Percentiles rank a stretch among this genome's conserved stretches.
phyloP scores from a whole-genome alignment of 2,329 filamentous ascomycete species.

The Xylogone sp. region DNA sequence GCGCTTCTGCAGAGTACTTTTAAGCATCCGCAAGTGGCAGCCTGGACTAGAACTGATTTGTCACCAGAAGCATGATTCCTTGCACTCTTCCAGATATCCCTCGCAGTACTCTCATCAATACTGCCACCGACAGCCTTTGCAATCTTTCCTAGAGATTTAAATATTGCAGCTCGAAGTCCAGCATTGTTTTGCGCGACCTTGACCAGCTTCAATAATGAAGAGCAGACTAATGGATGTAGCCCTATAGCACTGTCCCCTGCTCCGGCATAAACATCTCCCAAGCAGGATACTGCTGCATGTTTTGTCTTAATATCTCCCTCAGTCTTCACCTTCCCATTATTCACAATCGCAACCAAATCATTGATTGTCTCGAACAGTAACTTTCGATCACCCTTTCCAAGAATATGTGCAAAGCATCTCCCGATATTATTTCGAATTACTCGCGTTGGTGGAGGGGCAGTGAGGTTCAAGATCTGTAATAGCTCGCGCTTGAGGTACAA shows the following conservation, averaged over 20 bases:
- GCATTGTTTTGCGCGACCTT: slow-evolving; percentile 78
- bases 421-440: slow-evolving; percentile 89
- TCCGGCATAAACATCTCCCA: slow-evolving; percentile 87
- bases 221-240: slow-evolving; percentile 71
- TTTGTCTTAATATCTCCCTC: slow-evolving; percentile 77
- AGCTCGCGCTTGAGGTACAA: slow-evolving; percentile 90
- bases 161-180: slow-evolving; percentile 75
- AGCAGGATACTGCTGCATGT: slow-evolving; percentile 81
- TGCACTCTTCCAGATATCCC: slow-evolving; percentile 90
- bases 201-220: slow-evolving; percentile 70
- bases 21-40: slow-evolving; percentile 75
- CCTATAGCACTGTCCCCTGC: slow-evolving; percentile 91
- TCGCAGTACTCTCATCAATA: slow-evolving; percentile 78
- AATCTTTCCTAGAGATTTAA: slow-evolving; percentile 72
- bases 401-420: slow-evolving; percentile 76
- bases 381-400: slow-evolving; percentile 83
- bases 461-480: slow-evolving; percentile 84
- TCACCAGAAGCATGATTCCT: slow-evolving; percentile 73
- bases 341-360: slow-evolving; percentile 72
- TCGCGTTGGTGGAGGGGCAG: slow-evolving; percentile 76
- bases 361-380: slow-evolving; percentile 93
- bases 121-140: slow-evolving; percentile 70
- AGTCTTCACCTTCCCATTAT: slow-evolving; percentile 66
- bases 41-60: slow-evolving; percentile 78
- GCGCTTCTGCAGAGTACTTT: slow-evolving; percentile 70